Evolutionary conservation across 805 yeast species (phyloP).

Genomic region (Schwanniomyces polymorphus): DNA sequence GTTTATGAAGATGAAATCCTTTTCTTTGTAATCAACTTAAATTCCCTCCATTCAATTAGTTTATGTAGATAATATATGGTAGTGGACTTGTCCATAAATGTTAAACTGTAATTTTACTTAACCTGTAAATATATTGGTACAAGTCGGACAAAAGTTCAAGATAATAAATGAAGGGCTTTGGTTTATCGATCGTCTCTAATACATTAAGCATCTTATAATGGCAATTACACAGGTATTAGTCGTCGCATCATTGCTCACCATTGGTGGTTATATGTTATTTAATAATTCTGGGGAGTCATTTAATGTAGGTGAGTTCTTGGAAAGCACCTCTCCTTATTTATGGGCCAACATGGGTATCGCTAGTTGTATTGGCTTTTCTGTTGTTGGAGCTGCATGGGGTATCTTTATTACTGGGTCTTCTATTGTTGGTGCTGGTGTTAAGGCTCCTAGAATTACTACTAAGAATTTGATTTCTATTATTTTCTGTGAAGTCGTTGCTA

Average conservation of each 20-base stretch:
- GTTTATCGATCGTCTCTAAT: neutral
- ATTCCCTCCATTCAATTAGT: neutral
- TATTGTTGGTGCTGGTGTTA: conserved; percentile 96
- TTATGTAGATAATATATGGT: neutral
- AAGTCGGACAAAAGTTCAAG: neutral
- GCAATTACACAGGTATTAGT: conserved; percentile 18
- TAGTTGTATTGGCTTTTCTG: conserved; percentile 88
- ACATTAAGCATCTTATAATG: conserved; percentile 2
- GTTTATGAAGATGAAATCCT: conserved; percentile 5
- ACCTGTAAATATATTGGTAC: neutral
- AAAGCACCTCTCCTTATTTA: conserved; percentile 88
- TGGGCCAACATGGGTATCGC: conserved; percentile 95
- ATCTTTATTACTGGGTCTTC: conserved; percentile 94
- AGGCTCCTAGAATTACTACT: conserved; percentile 95
- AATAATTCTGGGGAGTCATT: conserved; percentile 91
- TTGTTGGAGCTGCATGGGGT: conserved; percentile 99
- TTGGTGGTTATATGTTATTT: conserved; percentile 69
- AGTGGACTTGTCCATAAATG: neutral
- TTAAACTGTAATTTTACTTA: neutral
- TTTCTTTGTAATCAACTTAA: conserved; percentile 6
- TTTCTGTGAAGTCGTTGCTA: conserved; percentile 99
- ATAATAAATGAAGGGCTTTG: neutral
- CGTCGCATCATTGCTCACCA: conserved; percentile 32
- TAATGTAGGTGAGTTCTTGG: conserved; percentile 86
- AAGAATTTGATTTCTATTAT: conserved; percentile 94